phyloP scores from a whole-genome alignment of 345 rosid genomes.

The Camelina sativa region DNA sequence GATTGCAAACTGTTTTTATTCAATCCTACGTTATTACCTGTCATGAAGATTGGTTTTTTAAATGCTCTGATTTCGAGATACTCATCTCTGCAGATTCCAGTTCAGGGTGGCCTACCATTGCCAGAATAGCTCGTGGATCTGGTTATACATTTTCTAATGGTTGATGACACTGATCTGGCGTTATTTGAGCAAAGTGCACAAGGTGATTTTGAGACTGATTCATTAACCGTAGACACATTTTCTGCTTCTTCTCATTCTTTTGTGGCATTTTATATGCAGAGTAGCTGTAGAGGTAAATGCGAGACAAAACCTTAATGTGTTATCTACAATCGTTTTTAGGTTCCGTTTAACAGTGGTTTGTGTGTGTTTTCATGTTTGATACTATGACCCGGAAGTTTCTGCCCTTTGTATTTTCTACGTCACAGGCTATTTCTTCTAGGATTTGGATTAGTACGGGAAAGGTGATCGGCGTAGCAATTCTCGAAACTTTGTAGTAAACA shows the following conservation, averaged over 20 bases:
- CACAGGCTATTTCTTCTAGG: slow-evolving; percentile 94
- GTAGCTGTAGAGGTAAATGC: slow-evolving; percentile 8
- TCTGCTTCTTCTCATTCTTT: too few species aligned
- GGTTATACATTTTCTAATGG: too few species aligned
- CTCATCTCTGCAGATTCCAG: too few species aligned
- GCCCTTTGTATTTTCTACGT: slow-evolving; percentile 11
- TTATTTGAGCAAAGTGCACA: too few species aligned
- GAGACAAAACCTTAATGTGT: slow-evolving; percentile 19
- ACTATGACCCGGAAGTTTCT: neutral
- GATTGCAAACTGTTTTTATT: too few species aligned
- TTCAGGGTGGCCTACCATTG: too few species aligned
- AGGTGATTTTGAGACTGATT: neutral
- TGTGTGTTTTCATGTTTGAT: slow-evolving; percentile 13
- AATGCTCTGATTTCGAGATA: too few species aligned
- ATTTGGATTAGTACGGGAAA: slow-evolving; percentile 90
- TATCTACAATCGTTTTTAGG: neutral
- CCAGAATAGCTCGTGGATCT: too few species aligned
- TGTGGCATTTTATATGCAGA: slow-evolving; percentile 5
- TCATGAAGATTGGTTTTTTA: too few species aligned
- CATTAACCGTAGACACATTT: too few species aligned
- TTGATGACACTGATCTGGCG: too few species aligned
- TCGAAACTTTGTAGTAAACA: slow-evolving; percentile 85
- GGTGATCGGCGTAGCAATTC: slow-evolving; percentile 99
- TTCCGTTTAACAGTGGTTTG: neutral
- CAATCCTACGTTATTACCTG: too few species aligned